Evolutionary conservation across 2,329 filamentous ascomycete genomes (phyloP).

Genomic region (Rachicladosporium sp.): DNA sequence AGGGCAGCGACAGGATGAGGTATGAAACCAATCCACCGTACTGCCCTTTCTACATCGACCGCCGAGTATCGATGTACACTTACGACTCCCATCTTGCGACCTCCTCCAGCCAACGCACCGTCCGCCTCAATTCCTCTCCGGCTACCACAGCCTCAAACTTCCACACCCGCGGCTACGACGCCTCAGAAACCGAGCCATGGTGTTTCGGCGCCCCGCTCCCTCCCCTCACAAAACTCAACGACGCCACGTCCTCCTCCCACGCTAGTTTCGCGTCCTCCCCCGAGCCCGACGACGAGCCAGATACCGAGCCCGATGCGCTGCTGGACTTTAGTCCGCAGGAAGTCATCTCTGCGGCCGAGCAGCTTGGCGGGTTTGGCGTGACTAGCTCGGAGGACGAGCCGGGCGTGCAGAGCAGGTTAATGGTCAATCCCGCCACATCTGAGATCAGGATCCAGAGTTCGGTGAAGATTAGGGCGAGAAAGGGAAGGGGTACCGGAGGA

Average conservation of each 20-base stretch:
- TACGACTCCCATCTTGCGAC: conserved; percentile 30
- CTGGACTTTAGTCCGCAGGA: too few species aligned
- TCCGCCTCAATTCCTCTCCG: background rate
- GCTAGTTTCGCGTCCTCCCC: background rate
- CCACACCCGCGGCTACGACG: conserved; percentile 13
- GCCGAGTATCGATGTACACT: conserved; percentile 65
- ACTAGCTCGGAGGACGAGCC: background rate
- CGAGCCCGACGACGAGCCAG: background rate
- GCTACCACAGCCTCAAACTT: conserved; percentile 2
- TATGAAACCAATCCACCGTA: conserved; percentile 83
- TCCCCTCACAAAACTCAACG: conserved; percentile 18
- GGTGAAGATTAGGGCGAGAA: too few species aligned
- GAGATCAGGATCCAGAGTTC: conserved; percentile 2
- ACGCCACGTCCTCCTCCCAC: conserved; percentile 6
- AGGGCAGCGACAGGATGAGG: conserved; percentile 1
- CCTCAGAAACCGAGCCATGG: conserved; percentile 15
- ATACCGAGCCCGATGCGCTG: too few species aligned
- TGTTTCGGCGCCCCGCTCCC: conserved; percentile 20
- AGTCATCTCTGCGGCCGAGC: background rate
- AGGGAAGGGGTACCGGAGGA: too few species aligned
- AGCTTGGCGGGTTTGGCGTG: background rate
- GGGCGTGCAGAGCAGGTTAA: conserved; percentile 4
- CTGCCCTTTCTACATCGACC: conserved; percentile 89
- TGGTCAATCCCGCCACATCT: conserved; percentile 4
- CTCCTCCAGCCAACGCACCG: conserved; percentile 7